These are phyloP conservation scores for Rhododendron williamsianum DNA, from an alignment of 148 eudicot genomes.

Conservation along the genomic window DNA sequence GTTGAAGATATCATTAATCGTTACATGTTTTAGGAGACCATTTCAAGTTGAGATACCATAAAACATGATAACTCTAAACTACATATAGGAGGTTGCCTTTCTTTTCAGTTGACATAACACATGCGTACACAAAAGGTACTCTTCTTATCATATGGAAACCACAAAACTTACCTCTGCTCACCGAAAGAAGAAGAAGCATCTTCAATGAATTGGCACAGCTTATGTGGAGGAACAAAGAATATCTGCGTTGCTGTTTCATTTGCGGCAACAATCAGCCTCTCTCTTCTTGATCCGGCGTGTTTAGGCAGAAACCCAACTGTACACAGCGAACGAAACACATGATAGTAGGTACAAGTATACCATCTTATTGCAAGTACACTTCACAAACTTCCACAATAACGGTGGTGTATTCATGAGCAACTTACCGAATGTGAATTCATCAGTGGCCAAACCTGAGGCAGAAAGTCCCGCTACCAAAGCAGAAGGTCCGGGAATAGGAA, in stretches of 20 bases:
- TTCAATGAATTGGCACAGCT: slow-evolving; percentile 75
- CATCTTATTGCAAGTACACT: background rate
- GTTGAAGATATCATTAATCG: background rate
- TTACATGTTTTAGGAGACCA: background rate
- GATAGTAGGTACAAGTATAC: background rate
- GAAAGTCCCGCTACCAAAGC: slow-evolving; percentile 85
- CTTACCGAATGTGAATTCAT: slow-evolving; percentile 87
- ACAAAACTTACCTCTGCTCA: slow-evolving; percentile 47
- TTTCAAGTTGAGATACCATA: background rate
- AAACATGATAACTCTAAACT: background rate
- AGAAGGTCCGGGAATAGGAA: slow-evolving; percentile 94
- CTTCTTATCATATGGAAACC: background rate
- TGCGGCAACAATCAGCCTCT: slow-evolving; percentile 60
- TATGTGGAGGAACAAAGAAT: slow-evolving; percentile 95
- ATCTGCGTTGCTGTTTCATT: slow-evolving; percentile 74
- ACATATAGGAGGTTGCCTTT: background rate
- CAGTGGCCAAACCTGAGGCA: slow-evolving; percentile 84
- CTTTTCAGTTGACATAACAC: background rate
- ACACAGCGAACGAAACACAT: slow-evolving; percentile 1
- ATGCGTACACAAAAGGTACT: slow-evolving; percentile 7
- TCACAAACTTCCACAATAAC: background rate
- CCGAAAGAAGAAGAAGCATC: slow-evolving; percentile 64
- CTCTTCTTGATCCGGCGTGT: slow-evolving; percentile 67
- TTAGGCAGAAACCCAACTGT: slow-evolving; percentile 95
- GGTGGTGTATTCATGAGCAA: background rate